phyloP scores from a whole-genome alignment of 192 early-diverging fungal species.

The Mortierella antarctica region DNA sequence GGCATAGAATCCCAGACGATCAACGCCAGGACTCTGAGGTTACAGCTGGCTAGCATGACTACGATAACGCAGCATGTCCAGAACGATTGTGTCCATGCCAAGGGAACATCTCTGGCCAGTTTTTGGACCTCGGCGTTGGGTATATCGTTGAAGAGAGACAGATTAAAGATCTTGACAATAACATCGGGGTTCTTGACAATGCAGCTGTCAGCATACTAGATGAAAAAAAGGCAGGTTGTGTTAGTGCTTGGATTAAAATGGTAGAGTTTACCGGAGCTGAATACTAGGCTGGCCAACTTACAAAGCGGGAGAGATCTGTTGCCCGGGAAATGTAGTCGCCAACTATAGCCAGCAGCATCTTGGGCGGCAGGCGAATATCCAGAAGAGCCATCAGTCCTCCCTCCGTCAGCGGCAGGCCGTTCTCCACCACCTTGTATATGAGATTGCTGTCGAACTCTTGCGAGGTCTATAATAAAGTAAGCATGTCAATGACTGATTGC shows the following conservation, averaged over 20 bases:
- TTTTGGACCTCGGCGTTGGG: constrained; percentile 6
- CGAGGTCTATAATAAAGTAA: constrained; percentile 15
- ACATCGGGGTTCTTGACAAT: constrained; percentile 42
- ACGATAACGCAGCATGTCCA: constrained; percentile 39
- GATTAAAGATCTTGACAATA: constrained; percentile 35
- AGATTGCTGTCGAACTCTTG: constrained; percentile 38
- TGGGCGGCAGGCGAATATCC: constrained; percentile 30
- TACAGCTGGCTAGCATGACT: constrained; percentile 35
- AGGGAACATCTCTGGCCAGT: constrained; percentile 22
- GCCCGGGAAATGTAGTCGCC: constrained; percentile 35
- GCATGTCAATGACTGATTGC: background rate
- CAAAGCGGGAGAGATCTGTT: constrained; percentile 42
- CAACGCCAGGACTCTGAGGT: constrained; percentile 45
- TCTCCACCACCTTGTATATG: constrained; percentile 35
- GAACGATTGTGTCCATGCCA: constrained; percentile 39
- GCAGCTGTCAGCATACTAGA: constrained; percentile 36
- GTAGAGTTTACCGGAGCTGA: background rate
- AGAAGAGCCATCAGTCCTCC: constrained; percentile 25
- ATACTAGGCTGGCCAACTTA: constrained; percentile 1
- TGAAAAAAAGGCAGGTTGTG: background rate
- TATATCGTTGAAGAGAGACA: constrained; percentile 29
- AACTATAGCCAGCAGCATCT: constrained; percentile 22
- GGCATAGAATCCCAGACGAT: constrained; percentile 55
- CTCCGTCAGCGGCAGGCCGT: constrained; percentile 38
- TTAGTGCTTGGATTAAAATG: no score